Evolutionary conservation across 495 filamentous ascomycete genomes (phyloP).

Genomic region (Podospora tetraspora): DNA sequence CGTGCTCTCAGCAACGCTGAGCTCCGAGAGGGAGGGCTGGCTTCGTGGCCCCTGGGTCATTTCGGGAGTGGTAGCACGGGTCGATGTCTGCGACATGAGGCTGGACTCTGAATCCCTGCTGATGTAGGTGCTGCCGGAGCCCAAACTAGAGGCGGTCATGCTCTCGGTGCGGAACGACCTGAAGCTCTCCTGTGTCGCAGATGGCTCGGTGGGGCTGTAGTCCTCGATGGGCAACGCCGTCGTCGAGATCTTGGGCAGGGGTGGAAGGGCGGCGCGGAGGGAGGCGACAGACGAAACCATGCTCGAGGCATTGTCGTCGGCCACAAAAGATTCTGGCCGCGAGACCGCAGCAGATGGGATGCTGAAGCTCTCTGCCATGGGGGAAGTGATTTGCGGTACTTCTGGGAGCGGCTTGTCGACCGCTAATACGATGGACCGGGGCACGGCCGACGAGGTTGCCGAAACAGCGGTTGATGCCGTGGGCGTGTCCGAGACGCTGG

Average conservation of each 20-base stretch:
- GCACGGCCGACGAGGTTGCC: slow-evolving; percentile 21
- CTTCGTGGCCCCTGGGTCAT: slow-evolving; percentile 37
- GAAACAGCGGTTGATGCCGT: slow-evolving; percentile 26
- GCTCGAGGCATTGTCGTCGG: slow-evolving; percentile 30
- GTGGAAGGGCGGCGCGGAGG: slow-evolving; percentile 37
- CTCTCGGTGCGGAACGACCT: slow-evolving; percentile 46
- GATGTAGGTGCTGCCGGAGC: slow-evolving; percentile 65
- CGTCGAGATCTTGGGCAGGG: slow-evolving; percentile 47
- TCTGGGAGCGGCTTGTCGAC: slow-evolving; percentile 43
- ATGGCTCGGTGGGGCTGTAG: slow-evolving; percentile 44
- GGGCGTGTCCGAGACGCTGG: slow-evolving; percentile 31
- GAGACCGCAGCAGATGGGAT: slow-evolving; percentile 33
- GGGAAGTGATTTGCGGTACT: slow-evolving; percentile 30
- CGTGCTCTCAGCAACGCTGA: slow-evolving; percentile 54
- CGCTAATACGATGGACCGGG: slow-evolving; percentile 32
- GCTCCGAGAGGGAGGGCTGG: slow-evolving; percentile 48
- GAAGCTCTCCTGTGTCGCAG: slow-evolving; percentile 37
- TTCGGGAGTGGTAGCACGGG: slow-evolving; percentile 86
- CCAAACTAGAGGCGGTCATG: slow-evolving; percentile 48
- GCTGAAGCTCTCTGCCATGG: slow-evolving; percentile 20
- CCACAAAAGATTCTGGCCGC: slow-evolving; percentile 35
- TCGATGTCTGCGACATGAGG: slow-evolving; percentile 74
- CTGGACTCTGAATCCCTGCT: slow-evolving; percentile 81
- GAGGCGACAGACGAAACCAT: slow-evolving; percentile 38
- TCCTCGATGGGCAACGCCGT: slow-evolving; percentile 37